Base-by-base conservation (phyloP, 176 grass and related monocot genomes). In the Rhynchospora tenuis region DNA sequence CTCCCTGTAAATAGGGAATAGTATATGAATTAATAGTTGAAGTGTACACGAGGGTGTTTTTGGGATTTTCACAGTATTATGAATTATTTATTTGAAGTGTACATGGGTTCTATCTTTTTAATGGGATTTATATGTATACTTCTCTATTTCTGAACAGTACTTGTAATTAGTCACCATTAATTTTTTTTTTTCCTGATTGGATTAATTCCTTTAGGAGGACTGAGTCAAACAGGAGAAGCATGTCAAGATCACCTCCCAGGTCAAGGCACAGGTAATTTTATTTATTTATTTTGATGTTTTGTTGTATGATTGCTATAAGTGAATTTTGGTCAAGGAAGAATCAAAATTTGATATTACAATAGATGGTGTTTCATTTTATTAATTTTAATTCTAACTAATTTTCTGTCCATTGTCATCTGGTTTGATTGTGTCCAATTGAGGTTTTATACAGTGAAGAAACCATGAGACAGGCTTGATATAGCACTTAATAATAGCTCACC, bases 181-280 rank as follows among this genome's bases (percentile, higher is more conserved):
- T 0, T 82, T 6, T 46, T 38, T 6, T 8, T 66, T 67, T 81
- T 81, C 2, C 16, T 58, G 50, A 33, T 58, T 15, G 19, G 14
- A 46, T 42, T 46, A 47, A 22, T 22, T 27, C 14, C 67, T 66
- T 52, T 51, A 82, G 80, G 59, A 82, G 63, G 46, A 48, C 59
- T 10, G 61, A 68, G 45, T 82, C 80, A 50, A 62, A 65, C 7
- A 67, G 16, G 80, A 64, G 61, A 82, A 82, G 61, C 61, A n/a
- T 59, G 45, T 82, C 80, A 66, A 45, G 80, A 82, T 82, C 80
- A 28, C 80, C 80, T 82, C 17, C 80, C 22, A 82, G 59, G 43
- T 82, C 80, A 65, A 64, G 59, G 28, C 80, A 82, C 22, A 82
- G 80, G 80, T 82, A 82, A 14, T 10, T 17, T 31, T 45, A 15